Base-by-base conservation (phyloP, 2,329 filamentous ascomycete species). In the Onygenales sp. region DNA sequence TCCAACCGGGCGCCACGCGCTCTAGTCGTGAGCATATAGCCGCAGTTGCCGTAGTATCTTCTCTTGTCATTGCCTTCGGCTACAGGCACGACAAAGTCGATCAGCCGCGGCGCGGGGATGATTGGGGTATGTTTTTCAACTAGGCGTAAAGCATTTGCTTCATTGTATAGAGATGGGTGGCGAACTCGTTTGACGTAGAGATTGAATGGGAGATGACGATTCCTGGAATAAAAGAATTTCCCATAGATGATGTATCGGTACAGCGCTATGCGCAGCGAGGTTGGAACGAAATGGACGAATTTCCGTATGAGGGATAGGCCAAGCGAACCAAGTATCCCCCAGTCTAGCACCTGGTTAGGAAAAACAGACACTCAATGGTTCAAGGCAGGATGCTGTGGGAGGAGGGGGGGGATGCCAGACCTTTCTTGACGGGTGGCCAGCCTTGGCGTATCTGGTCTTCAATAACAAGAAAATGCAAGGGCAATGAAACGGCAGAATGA, bases 21-120 rank as follows among this genome's bases (percentile, higher is more conserved):
- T 33, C 13, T 47, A 7, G 56, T 58, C 56, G 54, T 58, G n/a
- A 58, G 38, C 13, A 56, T 45, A 21, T 54, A 56, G n/a, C 56
- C 56, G 7, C 51, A 52, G 1, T 39, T 5, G 21, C 21, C 21
- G 21, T 5, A 27, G 21, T 27, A 27, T 27, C 5, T 27, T 27
- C 21, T 27, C 3, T 27, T 39, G 13, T 7, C 13, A 39, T 39
- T 38, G 32, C 52, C 44, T 44, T 56, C 51, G 10, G 54, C 50
- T 33, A 27, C 17, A 17, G 17, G 17, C 17, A 17, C 50, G 39
- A 58, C 54, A n/a, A 49, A 52, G 21, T 58, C 56, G 27, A 58
- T 58, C 21, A 58, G 47, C 46, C 48, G 50, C 27, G 56, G 56
- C 13, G 51, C 51, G 42, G 51, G 52, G n/a, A 58, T 53, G 8